Base-by-base conservation (phyloP, 345 rosid genomes). In the Euphorbia pulcherrima region DNA sequence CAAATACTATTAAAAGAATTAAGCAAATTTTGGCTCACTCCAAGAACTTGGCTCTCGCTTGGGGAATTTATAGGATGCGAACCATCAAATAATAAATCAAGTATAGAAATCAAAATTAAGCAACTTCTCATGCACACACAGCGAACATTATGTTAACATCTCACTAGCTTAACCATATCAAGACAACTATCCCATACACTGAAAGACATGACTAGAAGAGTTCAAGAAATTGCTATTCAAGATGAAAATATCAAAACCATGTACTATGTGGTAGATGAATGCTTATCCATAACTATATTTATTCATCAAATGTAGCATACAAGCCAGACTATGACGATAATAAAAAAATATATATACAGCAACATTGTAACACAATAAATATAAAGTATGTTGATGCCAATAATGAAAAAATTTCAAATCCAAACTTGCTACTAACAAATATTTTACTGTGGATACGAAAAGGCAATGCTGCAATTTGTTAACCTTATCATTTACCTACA, bases 1-100 rank as follows among this genome's bases (percentile, higher is more conserved):
- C 21, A 68, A 27, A 56, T n/a, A n/a, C n/a, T n/a, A n/a, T n/a
- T n/a, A 55, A 48, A 6, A 67, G n/a, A 55, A 35, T 37, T 11
- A 11, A 24, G 12, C 16, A 33, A 40, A n/a, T 55, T 26, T 35
- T 6, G 21, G 46, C 26, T 54, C 24, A 27, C 41, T 53, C 17
- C 41, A 44, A 8, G n/a, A 40, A 40, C 14, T 41, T 40, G 6
- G 55, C 39, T 26, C 37, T 14, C 64, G 57, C 28, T 2, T 5
- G 21, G 27, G 28, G 26, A 39, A 67, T 28, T 11, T 18, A 29
- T 4, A 54, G 62, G 57, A 55, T 33, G 44, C n/a, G 12, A 54
- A 26, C 17, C 39, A 14, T 52, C 53, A 24, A 52, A 53, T 16
- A 17, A 33, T 35, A 24, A 48, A 41, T 62, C 24, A 11, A 23